phyloP scores from a whole-genome alignment of 495 filamentous ascomycete genomes.

The Staphylotrichum tortipilum region DNA sequence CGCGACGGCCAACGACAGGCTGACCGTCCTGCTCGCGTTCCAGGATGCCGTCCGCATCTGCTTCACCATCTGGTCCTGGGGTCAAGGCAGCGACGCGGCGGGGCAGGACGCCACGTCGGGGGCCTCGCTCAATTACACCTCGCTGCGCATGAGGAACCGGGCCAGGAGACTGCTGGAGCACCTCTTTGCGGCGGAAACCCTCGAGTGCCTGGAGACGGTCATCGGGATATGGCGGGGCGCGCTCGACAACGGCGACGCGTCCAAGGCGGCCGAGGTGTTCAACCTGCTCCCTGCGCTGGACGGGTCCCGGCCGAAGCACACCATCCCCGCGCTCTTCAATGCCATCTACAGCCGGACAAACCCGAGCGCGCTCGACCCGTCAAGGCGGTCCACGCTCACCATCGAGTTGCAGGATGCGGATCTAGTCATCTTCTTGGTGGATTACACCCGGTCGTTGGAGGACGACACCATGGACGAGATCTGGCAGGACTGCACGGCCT shows the following conservation, averaged over 20 bases:
- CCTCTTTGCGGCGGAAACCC: slow-evolving; percentile 84
- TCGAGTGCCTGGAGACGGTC: slow-evolving; percentile 88
- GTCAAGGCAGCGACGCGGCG: slow-evolving; percentile 47
- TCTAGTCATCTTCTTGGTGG: slow-evolving; percentile 76
- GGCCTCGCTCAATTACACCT: slow-evolving; percentile 83
- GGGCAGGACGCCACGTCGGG: slow-evolving; percentile 58
- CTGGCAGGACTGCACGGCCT: slow-evolving; percentile 88
- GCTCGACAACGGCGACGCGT: slow-evolving; percentile 26
- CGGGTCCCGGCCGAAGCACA: slow-evolving; percentile 82
- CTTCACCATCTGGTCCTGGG: slow-evolving; percentile 94
- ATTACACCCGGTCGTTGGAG: slow-evolving; percentile 81
- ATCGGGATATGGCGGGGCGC: slow-evolving; percentile 67
- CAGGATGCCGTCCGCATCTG: slow-evolving; percentile 89
- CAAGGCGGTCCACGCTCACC: slow-evolving; percentile 76
- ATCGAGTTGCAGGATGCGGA: slow-evolving; percentile 73
- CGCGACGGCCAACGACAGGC: slow-evolving; percentile 78
- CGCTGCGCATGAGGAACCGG: slow-evolving; percentile 78
- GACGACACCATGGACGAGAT: slow-evolving; percentile 99
- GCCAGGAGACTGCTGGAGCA: slow-evolving; percentile 83
- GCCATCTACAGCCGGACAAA: slow-evolving; percentile 92
- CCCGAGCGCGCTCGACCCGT: slow-evolving; percentile 66
- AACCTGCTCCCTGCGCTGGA: slow-evolving; percentile 85
- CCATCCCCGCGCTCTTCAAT: slow-evolving; percentile 94
- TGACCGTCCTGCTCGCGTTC: slow-evolving; percentile 93
- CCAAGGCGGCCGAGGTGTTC: slow-evolving; percentile 51